Evolutionary conservation across 2,329 filamentous ascomycete species (phyloP).

Genomic region (Cordyceps fumosorosea): DNA sequence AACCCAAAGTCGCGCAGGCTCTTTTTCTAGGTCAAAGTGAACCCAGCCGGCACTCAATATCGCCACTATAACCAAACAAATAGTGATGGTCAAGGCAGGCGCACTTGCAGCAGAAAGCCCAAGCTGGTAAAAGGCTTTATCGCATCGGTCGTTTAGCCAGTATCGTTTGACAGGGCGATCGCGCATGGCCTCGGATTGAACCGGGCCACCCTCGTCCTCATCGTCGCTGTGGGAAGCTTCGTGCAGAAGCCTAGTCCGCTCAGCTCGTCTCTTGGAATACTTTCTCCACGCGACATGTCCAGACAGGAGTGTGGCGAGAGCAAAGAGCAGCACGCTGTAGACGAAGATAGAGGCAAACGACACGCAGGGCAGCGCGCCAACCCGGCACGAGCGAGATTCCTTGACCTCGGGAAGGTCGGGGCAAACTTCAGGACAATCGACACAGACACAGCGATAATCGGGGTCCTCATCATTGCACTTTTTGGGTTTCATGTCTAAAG

Average conservation of each 20-base stretch:
- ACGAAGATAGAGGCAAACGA: conserved; percentile 87
- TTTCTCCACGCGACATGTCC: conserved; percentile 72
- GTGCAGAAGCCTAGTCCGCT: conserved; percentile 79
- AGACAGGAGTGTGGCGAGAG: conserved; percentile 58
- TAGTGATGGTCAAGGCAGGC: conserved; percentile 73
- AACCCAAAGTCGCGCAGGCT: conserved; percentile 94
- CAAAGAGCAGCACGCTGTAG: conserved; percentile 68
- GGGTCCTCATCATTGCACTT: conserved; percentile 87
- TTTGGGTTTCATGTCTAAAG: conserved; percentile 67
- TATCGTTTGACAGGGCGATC: conserved; percentile 77
- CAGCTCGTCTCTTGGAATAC: conserved; percentile 67
- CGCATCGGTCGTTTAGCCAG: conserved; percentile 74
- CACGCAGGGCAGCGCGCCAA: conserved; percentile 83
- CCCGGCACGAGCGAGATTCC: conserved; percentile 64
- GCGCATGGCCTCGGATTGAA: conserved; percentile 68
- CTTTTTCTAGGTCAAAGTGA: conserved; percentile 79
- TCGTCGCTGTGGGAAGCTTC: conserved; percentile 81
- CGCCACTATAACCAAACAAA: conserved; percentile 67
- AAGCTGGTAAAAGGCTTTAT: conserved; percentile 71
- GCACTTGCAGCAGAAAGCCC: conserved; percentile 77
- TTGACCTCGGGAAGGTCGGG: conserved; percentile 73
- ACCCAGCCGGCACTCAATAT: conserved; percentile 84
- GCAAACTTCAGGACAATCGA: conserved; percentile 85
- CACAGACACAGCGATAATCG: conserved; percentile 81
- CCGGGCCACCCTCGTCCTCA: conserved; percentile 79